Base-by-base conservation (phyloP, 495 filamentous ascomycete genomes). In the Xylaria scruposa region DNA sequence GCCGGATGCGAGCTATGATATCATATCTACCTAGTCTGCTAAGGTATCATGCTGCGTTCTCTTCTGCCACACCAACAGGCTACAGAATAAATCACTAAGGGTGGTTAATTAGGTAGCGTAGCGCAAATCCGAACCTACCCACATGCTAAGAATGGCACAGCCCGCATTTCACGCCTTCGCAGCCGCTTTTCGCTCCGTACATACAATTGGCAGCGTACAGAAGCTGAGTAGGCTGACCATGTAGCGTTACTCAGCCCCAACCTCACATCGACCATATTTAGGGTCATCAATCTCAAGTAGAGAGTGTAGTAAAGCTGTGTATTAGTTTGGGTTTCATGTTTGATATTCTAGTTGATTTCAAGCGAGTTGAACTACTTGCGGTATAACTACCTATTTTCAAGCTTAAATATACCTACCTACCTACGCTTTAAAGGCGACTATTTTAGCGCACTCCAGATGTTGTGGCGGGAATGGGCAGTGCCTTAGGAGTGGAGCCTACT, bases 61-160 rank as follows among this genome's bases (percentile, higher is more conserved):
- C 29, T 31, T 31, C 29, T 31, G n/a, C n/a, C n/a, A 31, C 29
- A 31, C 29, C 29, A 31, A 31, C 29, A 64, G 40, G 40, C 40
- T 64, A 21, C 40, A 64, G 40, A 38, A 26, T 64, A 26, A 51
- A 12, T 9, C 12, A 29, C 46, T 26, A 56, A 31, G 26, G 26
- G 21, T 13, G n/a, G 1, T 17, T 26, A 26, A 12, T 26, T 53
- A 53, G 49, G 7, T 51, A 24, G n/a, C n/a, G 44, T 24, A 24
- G 21, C 21, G 8, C 47, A n/a, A n/a, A 51, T 21, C 47, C 19
- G 17, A n/a, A n/a, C 49, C n/a, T 26, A 53, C 21, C 51, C 51
- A 54, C 17, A 49, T 56, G 47, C 65, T 56, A 67, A 54, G 47
- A 67, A 44, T 54, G 49, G 65, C 65, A 54, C 65, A 67, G 36